phyloP scores from a whole-genome alignment of 768 basidiomycete genomes.

The Cubamyces sp. region DNA sequence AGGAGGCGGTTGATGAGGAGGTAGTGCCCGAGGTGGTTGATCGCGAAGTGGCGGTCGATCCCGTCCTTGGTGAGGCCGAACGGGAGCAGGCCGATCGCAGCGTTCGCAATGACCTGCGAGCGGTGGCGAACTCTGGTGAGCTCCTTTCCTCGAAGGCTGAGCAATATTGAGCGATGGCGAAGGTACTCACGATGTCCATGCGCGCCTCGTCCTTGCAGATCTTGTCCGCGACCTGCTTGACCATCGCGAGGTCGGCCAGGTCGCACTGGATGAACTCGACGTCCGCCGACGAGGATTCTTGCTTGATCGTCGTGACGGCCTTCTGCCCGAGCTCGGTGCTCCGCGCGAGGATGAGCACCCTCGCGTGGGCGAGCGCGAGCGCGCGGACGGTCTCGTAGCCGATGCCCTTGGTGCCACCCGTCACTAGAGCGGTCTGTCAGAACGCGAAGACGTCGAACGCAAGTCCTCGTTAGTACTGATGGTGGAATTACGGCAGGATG shows the following conservation, averaged over 20 bases:
- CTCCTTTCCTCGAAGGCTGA: too few species aligned
- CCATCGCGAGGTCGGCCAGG: constrained; percentile 31
- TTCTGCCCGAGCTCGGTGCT: constrained; percentile 32
- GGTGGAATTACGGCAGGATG: too few species aligned
- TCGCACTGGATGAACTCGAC: constrained; percentile 34
- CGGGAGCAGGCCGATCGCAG: constrained; percentile 34
- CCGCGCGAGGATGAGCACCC: constrained; percentile 34
- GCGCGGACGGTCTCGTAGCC: constrained; percentile 36
- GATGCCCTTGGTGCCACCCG: constrained; percentile 36
- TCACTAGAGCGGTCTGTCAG: constrained; percentile 34
- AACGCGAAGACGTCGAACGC: too few species aligned
- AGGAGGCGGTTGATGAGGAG: constrained; percentile 46
- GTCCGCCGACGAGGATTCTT: constrained; percentile 21
- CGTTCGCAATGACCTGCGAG: constrained; percentile 34
- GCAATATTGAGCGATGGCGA: neutral
- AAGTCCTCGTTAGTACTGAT: too few species aligned
- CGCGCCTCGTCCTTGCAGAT: constrained; percentile 27
- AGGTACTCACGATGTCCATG: constrained; percentile 28
- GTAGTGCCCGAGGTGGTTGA: constrained; percentile 45
- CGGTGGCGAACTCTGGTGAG: too few species aligned
- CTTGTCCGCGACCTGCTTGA: constrained; percentile 33
- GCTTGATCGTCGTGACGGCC: constrained; percentile 31
- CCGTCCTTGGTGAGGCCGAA: constrained; percentile 29
- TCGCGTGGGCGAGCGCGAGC: constrained; percentile 34
- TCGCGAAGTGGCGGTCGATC: constrained; percentile 35